Percentiles rank a stretch among this genome's conserved stretches.
These are phyloP conservation scores for Dryas alaskensis DNA, from an alignment of 306 rosid genomes.

Conservation along the genomic window DNA sequence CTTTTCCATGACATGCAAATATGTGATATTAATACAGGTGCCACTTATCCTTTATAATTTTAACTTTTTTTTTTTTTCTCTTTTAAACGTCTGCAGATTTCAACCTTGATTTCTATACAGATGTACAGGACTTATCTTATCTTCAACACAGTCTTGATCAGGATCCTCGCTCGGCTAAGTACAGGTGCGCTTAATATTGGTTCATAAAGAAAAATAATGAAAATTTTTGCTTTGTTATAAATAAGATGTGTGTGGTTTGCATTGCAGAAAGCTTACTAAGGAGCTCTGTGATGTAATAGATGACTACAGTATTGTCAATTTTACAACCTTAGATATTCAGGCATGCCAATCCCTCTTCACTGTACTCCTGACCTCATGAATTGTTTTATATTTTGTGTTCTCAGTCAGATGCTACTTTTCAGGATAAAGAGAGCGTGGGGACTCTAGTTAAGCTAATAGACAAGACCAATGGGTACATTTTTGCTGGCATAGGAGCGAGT, in stretches of 20 bases:
- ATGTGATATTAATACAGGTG: constrained; percentile 11
- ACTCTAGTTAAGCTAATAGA: constrained; percentile 81
- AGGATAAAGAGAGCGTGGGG: constrained; percentile 97
- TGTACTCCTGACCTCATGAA: constrained; percentile 8
- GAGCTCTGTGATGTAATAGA: constrained; percentile 89
- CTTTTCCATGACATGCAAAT: constrained; percentile 9
- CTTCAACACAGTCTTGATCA: constrained; percentile 70
- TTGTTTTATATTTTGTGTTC: constrained; percentile 22
- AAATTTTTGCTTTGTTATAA: background rate
- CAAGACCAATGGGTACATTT: constrained; percentile 87
- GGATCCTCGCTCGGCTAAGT: constrained; percentile 82
- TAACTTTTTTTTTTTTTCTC: constrained; percentile 14
- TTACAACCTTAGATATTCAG: constrained; percentile 95
- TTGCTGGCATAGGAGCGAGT: constrained; percentile 78
- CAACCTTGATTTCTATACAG: constrained; percentile 91
- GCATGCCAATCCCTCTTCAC: constrained; percentile 27
- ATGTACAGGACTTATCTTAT: constrained; percentile 85
- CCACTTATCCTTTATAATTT: constrained; percentile 27
- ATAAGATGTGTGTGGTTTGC: constrained; percentile 8
- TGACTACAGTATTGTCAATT: constrained; percentile 61
- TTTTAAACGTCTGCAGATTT: constrained; percentile 54
- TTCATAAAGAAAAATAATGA: background rate
- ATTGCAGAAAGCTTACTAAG: constrained; percentile 91
- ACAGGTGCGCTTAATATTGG: constrained; percentile 55
- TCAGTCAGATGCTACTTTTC: constrained; percentile 31